Evolutionary conservation across 306 rosid species (phyloP), one percentile per base, ranked within the genome.

Genomic region (Castanea crenata): DNA sequence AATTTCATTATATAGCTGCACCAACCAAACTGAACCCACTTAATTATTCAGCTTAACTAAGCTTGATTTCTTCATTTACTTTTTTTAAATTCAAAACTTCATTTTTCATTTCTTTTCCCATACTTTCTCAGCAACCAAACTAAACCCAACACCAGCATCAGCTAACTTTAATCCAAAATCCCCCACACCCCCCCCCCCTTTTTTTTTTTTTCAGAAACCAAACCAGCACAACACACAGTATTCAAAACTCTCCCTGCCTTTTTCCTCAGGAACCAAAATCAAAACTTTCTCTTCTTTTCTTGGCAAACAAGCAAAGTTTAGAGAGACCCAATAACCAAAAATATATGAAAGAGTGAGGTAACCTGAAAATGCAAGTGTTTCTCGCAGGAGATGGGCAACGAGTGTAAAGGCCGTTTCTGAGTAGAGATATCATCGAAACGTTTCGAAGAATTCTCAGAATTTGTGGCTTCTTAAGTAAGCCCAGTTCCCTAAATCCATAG

Each of bases 361-460:
- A 84, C 87, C 87, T 77, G 84, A 84, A 77, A 77, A 84, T 73
- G 65, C 57, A 23, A 49, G 59, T 57, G 44, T 52, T 73, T 49
- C 74, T 67, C 6, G 82, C 41, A 4, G 41, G 29, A 15, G 81
- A 73, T 49, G 74, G 74, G 51, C 76, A 51, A 25, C 79, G 46
- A 57, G 73, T 12, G 3, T 25, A 25, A 74, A 80, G 64, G 68
- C 76, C 41, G 9, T 73, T 77, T 52, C 56, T 44, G 35, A 80
- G 73, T 46, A 80, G 76, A 52, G 87, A 74, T 25, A 29, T 35
- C 44, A 65, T 56, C 20, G 87, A 72, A 80, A 76, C 58, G 67
- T 23, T 73, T 11, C 76, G 79, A 46, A 80, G 82, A 77, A 61
- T 68, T 56, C 35, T 84, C 46, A 31, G 68, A 55, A 16, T 32